These are phyloP conservation scores for Cardiospermum halicacabum DNA, from an alignment of 345 rosid genomes.

Conservation along the genomic window DNA sequence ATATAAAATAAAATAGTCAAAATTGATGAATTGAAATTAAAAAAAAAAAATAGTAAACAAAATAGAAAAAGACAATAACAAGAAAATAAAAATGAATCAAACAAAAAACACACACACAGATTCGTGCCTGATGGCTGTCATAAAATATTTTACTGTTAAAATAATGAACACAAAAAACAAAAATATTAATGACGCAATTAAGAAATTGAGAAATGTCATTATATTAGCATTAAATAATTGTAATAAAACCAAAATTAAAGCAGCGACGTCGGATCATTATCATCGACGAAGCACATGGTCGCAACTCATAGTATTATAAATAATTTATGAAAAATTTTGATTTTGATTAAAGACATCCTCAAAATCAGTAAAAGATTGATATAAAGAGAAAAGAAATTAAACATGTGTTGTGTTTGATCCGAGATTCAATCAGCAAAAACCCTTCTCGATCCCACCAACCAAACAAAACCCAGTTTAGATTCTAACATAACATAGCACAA, in stretches of 20 bases:
- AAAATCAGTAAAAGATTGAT: background rate
- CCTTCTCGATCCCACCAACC: conserved; percentile 18
- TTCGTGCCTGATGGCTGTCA: background rate
- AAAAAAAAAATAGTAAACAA: background rate
- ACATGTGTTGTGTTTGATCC: conserved; percentile 3
- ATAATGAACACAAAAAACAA: background rate
- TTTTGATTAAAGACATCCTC: conserved; percentile 4
- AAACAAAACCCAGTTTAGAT: background rate
- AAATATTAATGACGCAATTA: background rate
- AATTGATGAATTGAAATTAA: background rate
- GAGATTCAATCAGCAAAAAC: conserved; percentile 17
- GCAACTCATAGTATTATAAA: background rate
- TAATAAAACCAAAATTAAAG: background rate
- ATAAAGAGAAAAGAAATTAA: background rate
- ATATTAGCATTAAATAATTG: background rate
- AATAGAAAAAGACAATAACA: background rate
- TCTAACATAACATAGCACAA: conserved; percentile 26
- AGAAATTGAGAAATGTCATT: conserved; percentile 9
- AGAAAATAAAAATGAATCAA: background rate
- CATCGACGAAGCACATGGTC: conserved; percentile 16
- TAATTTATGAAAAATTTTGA: background rate
- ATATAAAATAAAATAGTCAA: background rate
- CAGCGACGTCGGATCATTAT: conserved; percentile 14
- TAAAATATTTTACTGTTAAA: background rate
- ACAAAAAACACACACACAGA: background rate